Percentiles rank a stretch among this genome's conserved stretches.
Conservation (phyloP, 2,329 filamentous ascomycete species). For the Penicillium sp. region DNA sequence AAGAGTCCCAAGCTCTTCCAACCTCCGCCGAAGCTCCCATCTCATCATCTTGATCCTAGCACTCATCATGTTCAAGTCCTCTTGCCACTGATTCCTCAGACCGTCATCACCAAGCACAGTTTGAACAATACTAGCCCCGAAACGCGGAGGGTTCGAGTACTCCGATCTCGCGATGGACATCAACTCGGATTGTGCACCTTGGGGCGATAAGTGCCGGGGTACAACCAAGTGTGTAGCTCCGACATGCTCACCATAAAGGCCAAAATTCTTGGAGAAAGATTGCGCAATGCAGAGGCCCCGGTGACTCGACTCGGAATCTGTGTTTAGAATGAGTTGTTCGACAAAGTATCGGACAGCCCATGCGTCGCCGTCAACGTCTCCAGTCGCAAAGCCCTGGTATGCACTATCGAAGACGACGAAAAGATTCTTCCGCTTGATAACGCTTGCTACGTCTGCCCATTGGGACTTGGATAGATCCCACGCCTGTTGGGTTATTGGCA, state of each 20-base stretch:
- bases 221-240: slow-evolving; percentile 87
- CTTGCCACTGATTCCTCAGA: slow-evolving; percentile 20
- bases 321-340: slow-evolving; percentile 48
- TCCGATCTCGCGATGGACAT: slow-evolving; percentile 27
- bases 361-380: slow-evolving; percentile 80
- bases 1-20: slow-evolving; percentile 21
- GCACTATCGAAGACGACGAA: slow-evolving; percentile 98
- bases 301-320: slow-evolving; percentile 12
- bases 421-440: slow-evolving; percentile 78
- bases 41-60: slow-evolving; percentile 26
- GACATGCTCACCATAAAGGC: slow-evolving; percentile 90
- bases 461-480: slow-evolving; percentile 85
- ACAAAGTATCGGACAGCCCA: slow-evolving; percentile 91
- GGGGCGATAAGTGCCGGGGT: slow-evolving; percentile 67
- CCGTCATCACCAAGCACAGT: slow-evolving; percentile 19
- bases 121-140: slow-evolving; percentile 29
- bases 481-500: slow-evolving; percentile 90
- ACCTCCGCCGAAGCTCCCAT: slow-evolving; percentile 23
- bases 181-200: slow-evolving; percentile 69
- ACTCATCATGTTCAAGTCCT: slow-evolving; percentile 28
- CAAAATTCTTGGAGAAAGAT: slow-evolving; percentile 53
- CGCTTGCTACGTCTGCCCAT: slow-evolving; percentile 79
- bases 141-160: slow-evolving; percentile 28
- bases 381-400: slow-evolving; percentile 96
- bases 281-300: no score